Evolutionary conservation across 1,139 yeast species (phyloP), one percentile per base, ranked within the genome.

Genomic region (Groenewaldozyma auringiensis): DNA sequence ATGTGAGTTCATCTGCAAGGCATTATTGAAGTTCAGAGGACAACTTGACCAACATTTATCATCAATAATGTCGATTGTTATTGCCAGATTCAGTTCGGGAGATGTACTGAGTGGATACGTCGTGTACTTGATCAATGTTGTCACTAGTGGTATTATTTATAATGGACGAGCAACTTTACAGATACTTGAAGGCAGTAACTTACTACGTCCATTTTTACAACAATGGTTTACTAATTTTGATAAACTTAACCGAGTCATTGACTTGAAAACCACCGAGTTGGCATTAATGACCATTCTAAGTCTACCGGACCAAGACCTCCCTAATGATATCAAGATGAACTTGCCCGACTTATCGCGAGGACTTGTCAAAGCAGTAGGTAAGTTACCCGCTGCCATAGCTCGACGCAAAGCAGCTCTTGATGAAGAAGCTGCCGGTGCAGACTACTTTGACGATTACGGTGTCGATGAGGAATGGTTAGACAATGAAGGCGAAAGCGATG

Each of bases 221-320:
- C 62, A 72, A 38, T 92, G 96, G 96, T 75, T 86, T 55, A 68
- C 72, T 40, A 70, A 62, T 34, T 69, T 79, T 45, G 76, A 81
- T 2, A 67, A 69, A 37, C 72, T 83, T 54, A 71, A 74, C n/a
- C 71, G 95, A 50, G 95, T 87, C 2, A 85, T 76, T 57, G 97
- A 89, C 64, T 72, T 87, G 63, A 88, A 88, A 63, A 66, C 92
- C 37, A 77, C 86, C 1, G 69, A 78, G 2, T 65, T 89, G 53
- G 94, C 94, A 0, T 62, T 84, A 35, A 64, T 89, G 42, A 65
- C 77, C 1, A 52, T 78, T 25, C 55, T 78, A 37, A 58, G 66
- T 14, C 49, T 68, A 20, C 67, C 68, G n/a, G 66, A 63, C 34
- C 55, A 69, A 13, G 72, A 74, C 31, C 57, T 66, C 21, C 67